Base-by-base conservation (phyloP, 768 basidiomycete species). In the Mycena kentingensis region DNA sequence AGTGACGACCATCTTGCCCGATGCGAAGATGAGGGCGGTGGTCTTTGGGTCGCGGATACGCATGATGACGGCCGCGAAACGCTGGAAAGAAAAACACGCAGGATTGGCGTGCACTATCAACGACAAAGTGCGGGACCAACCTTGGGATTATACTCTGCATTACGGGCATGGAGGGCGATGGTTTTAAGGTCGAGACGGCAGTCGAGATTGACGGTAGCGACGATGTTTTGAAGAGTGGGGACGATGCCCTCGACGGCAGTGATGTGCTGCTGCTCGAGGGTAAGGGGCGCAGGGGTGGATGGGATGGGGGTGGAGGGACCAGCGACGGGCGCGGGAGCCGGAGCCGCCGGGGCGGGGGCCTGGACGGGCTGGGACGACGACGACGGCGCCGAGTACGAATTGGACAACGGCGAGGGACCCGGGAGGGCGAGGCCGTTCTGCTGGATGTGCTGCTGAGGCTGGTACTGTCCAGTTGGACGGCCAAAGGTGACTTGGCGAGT, bases 21-120 rank as follows among this genome's bases (percentile, higher is more conserved):
- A 96, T 28, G 97, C 97, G 72, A 99, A 99, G 72, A 99, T 98
- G 62, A 99, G 85, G 21, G 96, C 97, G 46, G 97, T 99, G 54
- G 97, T 99, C 80, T 99, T 99, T 45, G 97, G 97, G 64, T 98
- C 97, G 62, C 97, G 94, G 67, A 99, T 98, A 72, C 97, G 93
- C 97, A 99, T 99, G 76, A 99, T 98, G 62, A 98, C 97, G 55
- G 97, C 97, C 63, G 96, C 97, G 78, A 99, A 99, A 88, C 97
- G 97, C 97, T 99, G n/a, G n/a, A n/a, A n/a, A 77, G 50, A 75
- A 66, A 69, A 60, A 73, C 65, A 74, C 70, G 72, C 73, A 79
- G 75, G 74, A 80, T 82, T 79, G 81, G 77, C 74, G 78, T 78
- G 73, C 65, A 71, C 71, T 65, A 72, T 61, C 60, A 70, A 62